Percentiles rank a stretch among this genome's conserved stretches.
Evolutionary conservation across 2,329 filamentous ascomycete species (phyloP).

Genomic region (Stagonosporopsis rhizophila): DNA sequence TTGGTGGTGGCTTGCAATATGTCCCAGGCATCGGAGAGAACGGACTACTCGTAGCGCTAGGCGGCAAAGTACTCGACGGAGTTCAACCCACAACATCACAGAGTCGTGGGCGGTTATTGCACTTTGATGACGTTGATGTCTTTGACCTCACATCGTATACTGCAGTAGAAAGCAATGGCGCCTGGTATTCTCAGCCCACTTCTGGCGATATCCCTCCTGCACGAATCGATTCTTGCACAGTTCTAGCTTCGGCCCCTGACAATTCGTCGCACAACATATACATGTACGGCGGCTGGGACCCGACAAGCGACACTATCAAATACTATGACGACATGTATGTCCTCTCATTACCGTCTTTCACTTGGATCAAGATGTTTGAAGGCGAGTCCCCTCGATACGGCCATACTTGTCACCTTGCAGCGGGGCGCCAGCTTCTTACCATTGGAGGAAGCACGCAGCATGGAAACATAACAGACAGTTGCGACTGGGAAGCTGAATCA

Average conservation of each 20-base stretch:
- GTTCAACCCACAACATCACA: constrained; percentile 17
- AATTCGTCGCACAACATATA: constrained; percentile 56
- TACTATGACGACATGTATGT: constrained; percentile 55
- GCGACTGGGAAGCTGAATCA: constrained; percentile 29
- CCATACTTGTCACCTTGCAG: constrained; percentile 52
- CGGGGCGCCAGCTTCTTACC: constrained; percentile 52
- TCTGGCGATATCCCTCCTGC: constrained; percentile 51
- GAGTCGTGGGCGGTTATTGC: constrained; percentile 24
- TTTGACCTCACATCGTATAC: constrained; percentile 48
- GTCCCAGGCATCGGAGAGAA: constrained; percentile 43
- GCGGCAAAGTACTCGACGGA: constrained; percentile 36
- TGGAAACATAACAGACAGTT: constrained; percentile 15
- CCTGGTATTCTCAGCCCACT: constrained; percentile 55
- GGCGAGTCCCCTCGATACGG: constrained; percentile 49
- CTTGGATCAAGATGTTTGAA: constrained; percentile 2
- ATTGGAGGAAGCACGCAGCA: constrained; percentile 44
- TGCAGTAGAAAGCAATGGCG: constrained; percentile 36
- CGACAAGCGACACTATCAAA: constrained; percentile 29
- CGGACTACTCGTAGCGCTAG: constrained; percentile 50
- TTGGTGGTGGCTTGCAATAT: constrained; percentile 48
- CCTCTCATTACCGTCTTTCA: constrained; percentile 39
- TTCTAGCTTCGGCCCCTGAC: constrained; percentile 52
- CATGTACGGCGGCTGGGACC: constrained; percentile 57
- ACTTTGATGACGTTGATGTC: constrained; percentile 48
- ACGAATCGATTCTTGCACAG: constrained; percentile 56